A percentile compares a stretch with the other conserved stretches of the same genome.
These are phyloP conservation scores for Colletotrichum musicola DNA, from an alignment of 2,329 filamentous ascomycete species.

Conservation along the genomic window DNA sequence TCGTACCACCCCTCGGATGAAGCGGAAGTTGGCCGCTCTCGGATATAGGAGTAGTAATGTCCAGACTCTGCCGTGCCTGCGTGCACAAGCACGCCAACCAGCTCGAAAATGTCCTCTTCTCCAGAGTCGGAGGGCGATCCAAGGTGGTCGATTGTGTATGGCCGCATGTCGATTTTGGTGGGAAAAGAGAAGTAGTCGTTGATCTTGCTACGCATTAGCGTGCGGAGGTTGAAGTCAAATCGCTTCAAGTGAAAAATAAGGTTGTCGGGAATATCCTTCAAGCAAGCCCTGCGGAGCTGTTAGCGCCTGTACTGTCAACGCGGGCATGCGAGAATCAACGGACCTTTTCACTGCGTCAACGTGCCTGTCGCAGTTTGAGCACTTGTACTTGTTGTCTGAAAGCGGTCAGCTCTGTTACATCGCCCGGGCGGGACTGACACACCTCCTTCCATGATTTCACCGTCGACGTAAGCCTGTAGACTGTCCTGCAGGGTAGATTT, in stretches of 20 bases:
- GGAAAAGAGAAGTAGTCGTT: conserved; percentile 96
- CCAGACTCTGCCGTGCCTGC: conserved; percentile 93
- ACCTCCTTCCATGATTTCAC: conserved; percentile 95
- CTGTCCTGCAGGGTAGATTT: conserved; percentile 88
- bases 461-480: conserved; percentile 93
- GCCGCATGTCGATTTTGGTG: conserved; percentile 83
- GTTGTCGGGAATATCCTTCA: conserved; percentile 93
- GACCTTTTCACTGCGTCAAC: conserved; percentile 93
- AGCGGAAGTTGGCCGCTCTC: conserved; percentile 75
- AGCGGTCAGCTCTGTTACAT: neutral
- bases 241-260: conserved; percentile 95
- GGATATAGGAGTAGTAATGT: conserved; percentile 97
- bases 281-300: conserved; percentile 73
- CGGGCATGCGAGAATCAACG: conserved; percentile 31
- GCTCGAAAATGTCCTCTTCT: conserved; percentile 84
- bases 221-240: conserved; percentile 84
- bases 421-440: conserved; percentile 39
- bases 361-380: conserved; percentile 86
- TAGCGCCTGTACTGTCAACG: conserved; percentile 8
- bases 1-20: conserved; percentile 78
- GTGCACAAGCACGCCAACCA: conserved; percentile 96
- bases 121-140: conserved; percentile 69
- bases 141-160: conserved; percentile 89
- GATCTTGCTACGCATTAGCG: conserved; percentile 88
- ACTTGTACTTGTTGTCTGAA: conserved; percentile 96